Conservation (phyloP, 169 alveolate species). For the Blepharisma undulans region DNA sequence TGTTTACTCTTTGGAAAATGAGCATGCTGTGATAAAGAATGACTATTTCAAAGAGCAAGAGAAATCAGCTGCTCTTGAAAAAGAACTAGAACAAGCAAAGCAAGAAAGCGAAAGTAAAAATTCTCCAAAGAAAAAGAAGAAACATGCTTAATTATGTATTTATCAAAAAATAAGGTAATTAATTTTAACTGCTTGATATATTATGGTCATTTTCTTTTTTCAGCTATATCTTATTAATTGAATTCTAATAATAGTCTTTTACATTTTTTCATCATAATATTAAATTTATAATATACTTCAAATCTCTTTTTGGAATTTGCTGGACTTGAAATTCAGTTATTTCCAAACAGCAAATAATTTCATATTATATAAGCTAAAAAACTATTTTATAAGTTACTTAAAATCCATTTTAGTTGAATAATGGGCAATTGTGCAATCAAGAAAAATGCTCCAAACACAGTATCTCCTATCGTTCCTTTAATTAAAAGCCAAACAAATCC, state of each 20-base stretch:
- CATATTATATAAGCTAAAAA: no score
- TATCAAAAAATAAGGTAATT: background rate
- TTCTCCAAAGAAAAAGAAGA: background rate
- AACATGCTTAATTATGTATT: background rate
- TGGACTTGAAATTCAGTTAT: no score
- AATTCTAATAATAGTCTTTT: no score
- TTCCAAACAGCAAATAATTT: no score
- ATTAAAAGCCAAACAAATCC: background rate
- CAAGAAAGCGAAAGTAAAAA: background rate
- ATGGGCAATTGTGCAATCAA: background rate
- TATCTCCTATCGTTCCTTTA: background rate
- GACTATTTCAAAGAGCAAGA: background rate
- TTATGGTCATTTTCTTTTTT: no score
- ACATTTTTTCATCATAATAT: no score
- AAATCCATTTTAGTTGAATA: background rate
- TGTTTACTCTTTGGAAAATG: background rate
- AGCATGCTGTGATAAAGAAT: background rate
- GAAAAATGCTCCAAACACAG: background rate
- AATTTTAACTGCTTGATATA: background rate
- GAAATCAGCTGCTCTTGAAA: background rate
- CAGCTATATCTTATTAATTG: background rate
- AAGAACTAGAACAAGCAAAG: background rate
- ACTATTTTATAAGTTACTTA: background rate
- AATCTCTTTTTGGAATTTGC: no score
- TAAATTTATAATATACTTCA: no score